Base-by-base conservation (phyloP, 1,139 yeast genomes). In the Magnusiomyces suaveolens region DNA sequence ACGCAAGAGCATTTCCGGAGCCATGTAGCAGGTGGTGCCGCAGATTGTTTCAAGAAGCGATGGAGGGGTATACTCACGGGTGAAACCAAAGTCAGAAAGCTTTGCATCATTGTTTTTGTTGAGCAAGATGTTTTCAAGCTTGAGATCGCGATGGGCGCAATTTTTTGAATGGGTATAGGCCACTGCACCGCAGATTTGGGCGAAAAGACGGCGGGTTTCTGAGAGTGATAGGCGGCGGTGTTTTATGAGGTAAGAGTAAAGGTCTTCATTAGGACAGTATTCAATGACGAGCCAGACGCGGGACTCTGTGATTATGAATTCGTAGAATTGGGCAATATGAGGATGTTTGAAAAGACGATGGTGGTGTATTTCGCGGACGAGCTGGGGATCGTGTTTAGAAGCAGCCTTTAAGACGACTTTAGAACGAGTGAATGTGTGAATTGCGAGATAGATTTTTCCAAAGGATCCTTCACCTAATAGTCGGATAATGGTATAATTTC, bases 11-110 rank as follows among this genome's bases (percentile, higher is more conserved):
- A 92, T 73, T 65, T 92, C 98, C 0, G 98, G 98, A 0, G 98
- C 97, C 96, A 90, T 89, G 66, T 92, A 92, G 3, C 89, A 95
- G 0, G 90, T 82, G 0, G 98, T 92, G 1, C 98, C 98, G 69
- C 98, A 92, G 1, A 89, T 77, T 0, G 97, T 92, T 50, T 86
- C 86, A 48, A 92, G 70, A 53, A 83, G 71, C n/a, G 70, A 78
- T 59, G 73, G 75, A 53, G 72, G 75, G 60, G 65, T 84, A 73
- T 75, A 82, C 64, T 89, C 97, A 59, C 97, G 74, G 1, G 96
- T 89, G 67, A 92, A 90, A 0, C 98, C 98, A 70, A 92, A 90
- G 71, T 92, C 98, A 2, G 95, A 83, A 55, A 90, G 70, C 68
- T 88, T 88, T 33, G 88, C 83, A 60, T 80, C 80, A 54, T 78